Base-by-base conservation (phyloP, 164 flowering plant genomes). In the Amborella trichopoda region DNA sequence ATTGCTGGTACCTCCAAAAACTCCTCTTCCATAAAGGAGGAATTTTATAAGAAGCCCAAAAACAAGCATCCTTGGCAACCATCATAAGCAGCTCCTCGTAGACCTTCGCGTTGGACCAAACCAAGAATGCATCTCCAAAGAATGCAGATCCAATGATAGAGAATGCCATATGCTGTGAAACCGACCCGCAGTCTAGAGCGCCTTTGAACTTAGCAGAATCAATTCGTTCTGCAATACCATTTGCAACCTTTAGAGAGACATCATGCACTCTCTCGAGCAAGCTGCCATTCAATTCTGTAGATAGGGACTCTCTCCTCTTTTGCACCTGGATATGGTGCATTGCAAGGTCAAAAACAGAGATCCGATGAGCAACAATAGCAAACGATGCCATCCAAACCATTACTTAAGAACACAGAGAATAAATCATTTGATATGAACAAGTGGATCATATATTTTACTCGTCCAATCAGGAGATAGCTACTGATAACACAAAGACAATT, bases 101-200 rank as follows among this genome's bases (percentile, higher is more conserved):
- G 9, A 53, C 39, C 49, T 51, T 46, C 50, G 78, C 82, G 66
- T 71, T 58, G 17, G 82, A 54, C 78, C 77, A 76, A 37, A 55
- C 56, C 49, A 80, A 65, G 57, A 76, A 80, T 2, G 52, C 43
- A 57, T 80, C 75, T 28, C 87, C 87, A 65, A 76, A 74, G 10
- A 80, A 45, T 51, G 69, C 65, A 43, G 78, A 63, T 38, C 82
- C 87, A 53, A 74, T 52, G 22, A 72, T 32, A 33, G 77, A 59
- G 55, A 76, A 80, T 24, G 87, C 71, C 61, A 74, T 56, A 54
- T 70, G 78, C 23, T 76, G 80, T 56, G 87, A 74, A 49, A 76
- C 47, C 11, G 50, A 48, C 58, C 58, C 63, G 52, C 77, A 68
- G 54, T 67, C 75, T 51, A 61, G 41, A 47, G 67, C 52, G 54